Evolutionary conservation across 1,284 basidiomycete species (phyloP).

Genomic region (Bondarzewia mesenterica): DNA sequence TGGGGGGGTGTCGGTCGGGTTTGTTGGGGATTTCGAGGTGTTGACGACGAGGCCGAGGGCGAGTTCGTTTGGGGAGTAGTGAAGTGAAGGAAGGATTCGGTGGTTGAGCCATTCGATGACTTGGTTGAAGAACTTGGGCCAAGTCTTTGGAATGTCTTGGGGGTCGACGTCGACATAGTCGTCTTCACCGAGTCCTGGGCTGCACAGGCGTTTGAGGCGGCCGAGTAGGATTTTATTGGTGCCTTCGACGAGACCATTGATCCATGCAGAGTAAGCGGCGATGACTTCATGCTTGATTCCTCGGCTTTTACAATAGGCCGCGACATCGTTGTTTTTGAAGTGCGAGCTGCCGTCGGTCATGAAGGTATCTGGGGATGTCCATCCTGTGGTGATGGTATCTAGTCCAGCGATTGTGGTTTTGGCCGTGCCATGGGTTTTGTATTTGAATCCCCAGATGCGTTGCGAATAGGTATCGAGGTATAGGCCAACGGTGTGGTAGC

Average conservation of each 20-base stretch:
- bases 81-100: conserved; percentile 15
- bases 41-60: conserved; percentile 20
- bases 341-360: conserved; percentile 31
- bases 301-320: conserved; percentile 19
- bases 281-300: conserved; percentile 16
- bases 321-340: conserved; percentile 27
- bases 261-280: conserved; percentile 30
- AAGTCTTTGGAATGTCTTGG: conserved; percentile 14
- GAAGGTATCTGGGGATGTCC: conserved; percentile 21
- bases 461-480: conserved; percentile 22
- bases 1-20: background rate
- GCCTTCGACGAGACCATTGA: conserved; percentile 29
- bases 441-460: conserved; percentile 20
- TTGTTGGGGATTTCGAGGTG: conserved; percentile 10
- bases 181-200: conserved; percentile 23
- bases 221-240: conserved; percentile 24
- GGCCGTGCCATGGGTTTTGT: conserved; percentile 17
- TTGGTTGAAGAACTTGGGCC: conserved; percentile 25
- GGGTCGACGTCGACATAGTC: conserved; percentile 8
- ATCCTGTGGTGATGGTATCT: conserved; percentile 16
- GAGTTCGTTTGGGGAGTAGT: conserved; percentile 23
- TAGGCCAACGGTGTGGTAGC: conserved; percentile 20
- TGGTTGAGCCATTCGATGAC: conserved; percentile 22
- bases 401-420: conserved; percentile 20
- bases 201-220: conserved; percentile 21